Conservation (phyloP, 2,329 filamentous ascomycete genomes). For the Aspergillus udagawae region DNA sequence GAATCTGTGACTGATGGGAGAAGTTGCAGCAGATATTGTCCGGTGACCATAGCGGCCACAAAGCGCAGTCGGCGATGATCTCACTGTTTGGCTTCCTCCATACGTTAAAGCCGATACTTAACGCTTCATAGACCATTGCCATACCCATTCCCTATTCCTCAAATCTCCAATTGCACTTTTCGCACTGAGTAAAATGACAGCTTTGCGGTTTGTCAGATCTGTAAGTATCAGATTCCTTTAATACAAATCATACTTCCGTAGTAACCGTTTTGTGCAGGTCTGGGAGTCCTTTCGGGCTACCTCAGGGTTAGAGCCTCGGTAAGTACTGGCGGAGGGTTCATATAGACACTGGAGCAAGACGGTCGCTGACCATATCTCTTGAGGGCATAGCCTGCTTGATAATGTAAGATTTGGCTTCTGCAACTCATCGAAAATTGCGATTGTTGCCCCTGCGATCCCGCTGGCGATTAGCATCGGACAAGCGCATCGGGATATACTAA, state of each 20-base stretch:
- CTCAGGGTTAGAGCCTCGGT: conserved; percentile 88
- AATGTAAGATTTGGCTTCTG: conserved; percentile 31
- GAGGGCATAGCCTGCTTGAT: conserved; percentile 30
- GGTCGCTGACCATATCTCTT: conserved; percentile 7
- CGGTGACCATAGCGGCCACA: conserved; percentile 27
- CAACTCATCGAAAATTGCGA: background rate
- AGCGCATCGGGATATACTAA: conserved; percentile 5
- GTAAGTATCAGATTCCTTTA: conserved; percentile 41
- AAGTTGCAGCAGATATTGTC: conserved; percentile 11
- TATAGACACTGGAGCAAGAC: background rate
- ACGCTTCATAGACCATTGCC: conserved; percentile 1
- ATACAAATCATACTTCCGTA: background rate
- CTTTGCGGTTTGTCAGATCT: conserved; percentile 61
- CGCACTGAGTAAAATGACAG: conserved; percentile 40
- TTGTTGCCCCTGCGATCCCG: background rate
- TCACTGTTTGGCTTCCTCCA: conserved; percentile 5
- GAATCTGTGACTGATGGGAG: conserved; percentile 8
- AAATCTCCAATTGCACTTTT: background rate
- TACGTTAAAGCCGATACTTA: too few species aligned
- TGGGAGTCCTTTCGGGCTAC: conserved; percentile 80
- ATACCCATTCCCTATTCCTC: background rate
- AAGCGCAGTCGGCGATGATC: conserved; percentile 26
- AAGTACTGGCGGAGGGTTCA: conserved; percentile 19
- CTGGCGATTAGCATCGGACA: background rate
- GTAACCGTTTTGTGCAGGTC: conserved; percentile 53